Evolutionary conservation across 805 yeast species (phyloP).

Genomic region (Pichia deserticola): DNA sequence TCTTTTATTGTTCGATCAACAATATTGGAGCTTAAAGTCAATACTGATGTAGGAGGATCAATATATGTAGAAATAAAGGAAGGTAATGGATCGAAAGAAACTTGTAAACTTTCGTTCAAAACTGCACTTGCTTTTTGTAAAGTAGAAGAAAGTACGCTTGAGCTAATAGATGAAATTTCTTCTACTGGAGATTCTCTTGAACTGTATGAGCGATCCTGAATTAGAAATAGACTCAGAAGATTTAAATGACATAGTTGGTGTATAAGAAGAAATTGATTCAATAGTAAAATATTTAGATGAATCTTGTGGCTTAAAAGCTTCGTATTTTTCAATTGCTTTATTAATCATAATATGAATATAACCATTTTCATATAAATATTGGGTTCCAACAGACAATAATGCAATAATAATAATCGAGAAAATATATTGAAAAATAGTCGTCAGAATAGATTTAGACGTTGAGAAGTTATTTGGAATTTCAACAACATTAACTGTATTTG

Average conservation of each 20-base stretch:
- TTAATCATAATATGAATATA: conserved; percentile 18
- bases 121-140: no score
- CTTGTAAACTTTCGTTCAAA: not conserved
- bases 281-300: conserved; percentile 29
- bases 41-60: not conserved
- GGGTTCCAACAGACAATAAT: conserved; percentile 19
- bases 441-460: conserved; percentile 30
- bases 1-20: conserved; percentile 3
- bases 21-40: not conserved
- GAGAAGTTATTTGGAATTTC: conserved; percentile 47
- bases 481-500: conserved; percentile 60
- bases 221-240: no score
- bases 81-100: not conserved
- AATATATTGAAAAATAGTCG: conserved; percentile 22
- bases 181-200: not conserved
- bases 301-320: conserved; percentile 23
- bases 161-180: not conserved
- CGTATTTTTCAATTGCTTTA: conserved; percentile 16
- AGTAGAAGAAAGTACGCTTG: not conserved
- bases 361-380: conserved; percentile 25
- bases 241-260: not conserved
- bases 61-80: not conserved
- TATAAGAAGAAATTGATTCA: conserved; percentile 18
- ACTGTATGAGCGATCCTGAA: no score
- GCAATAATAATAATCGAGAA: conserved; percentile 20